Percentiles rank a stretch among this genome's conserved stretches.
These are phyloP conservation scores for Acanthamoeba royreba DNA, from an alignment of 208 protist genomes.

Conservation along the genomic window DNA sequence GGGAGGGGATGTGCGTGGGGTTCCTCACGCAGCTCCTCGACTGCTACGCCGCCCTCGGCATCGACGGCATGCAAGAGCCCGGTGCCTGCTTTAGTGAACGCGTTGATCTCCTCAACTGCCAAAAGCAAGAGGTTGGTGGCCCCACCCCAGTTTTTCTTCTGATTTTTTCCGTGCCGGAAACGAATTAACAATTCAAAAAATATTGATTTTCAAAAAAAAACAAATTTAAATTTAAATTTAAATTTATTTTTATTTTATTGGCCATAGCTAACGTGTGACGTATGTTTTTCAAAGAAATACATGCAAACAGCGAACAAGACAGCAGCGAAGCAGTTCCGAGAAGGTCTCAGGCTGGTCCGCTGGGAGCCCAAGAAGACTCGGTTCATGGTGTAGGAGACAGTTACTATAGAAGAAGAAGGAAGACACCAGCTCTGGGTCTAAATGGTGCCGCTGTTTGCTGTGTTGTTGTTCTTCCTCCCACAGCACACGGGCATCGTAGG, in stretches of 20 bases:
- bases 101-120: background rate
- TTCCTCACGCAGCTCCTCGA: background rate
- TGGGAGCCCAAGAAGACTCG: conserved; percentile 12
- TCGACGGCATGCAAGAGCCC: background rate
- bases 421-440: too few species aligned
- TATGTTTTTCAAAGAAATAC: background rate
- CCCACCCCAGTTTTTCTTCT: background rate
- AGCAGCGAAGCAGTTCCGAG: background rate
- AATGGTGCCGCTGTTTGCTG: too few species aligned
- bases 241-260: too few species aligned
- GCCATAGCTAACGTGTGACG: too few species aligned
- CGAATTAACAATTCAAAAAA: too few species aligned
- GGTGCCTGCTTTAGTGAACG: background rate
- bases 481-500: too few species aligned
- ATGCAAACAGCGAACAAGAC: conserved; percentile 32
- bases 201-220: too few species aligned
- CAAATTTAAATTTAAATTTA: too few species aligned
- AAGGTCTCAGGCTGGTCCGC: conserved; percentile 11
- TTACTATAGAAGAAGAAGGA: too few species aligned
- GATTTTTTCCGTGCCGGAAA: background rate
- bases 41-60: background rate
- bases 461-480: too few species aligned
- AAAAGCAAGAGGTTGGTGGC: background rate
- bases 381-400: too few species aligned
- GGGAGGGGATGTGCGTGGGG: background rate